A percentile compares a stretch with the other conserved stretches of the same genome.
Conservation (phyloP, 257 asterid species). For the Striga asiatica region DNA sequence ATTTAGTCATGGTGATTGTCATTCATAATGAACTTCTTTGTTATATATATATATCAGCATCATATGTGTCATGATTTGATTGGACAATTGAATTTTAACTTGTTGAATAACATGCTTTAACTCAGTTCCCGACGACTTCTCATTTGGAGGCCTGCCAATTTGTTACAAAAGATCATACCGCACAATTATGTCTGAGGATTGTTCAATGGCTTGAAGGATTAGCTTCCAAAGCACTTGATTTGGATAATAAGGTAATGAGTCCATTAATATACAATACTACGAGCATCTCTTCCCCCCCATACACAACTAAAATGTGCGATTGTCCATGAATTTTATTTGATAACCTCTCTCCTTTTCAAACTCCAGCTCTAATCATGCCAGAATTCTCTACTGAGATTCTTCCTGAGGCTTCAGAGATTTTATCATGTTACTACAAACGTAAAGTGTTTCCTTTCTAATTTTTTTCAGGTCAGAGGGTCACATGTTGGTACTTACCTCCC, state of each 20-base stretch:
- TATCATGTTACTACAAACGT: background rate
- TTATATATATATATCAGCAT: slow-evolving; percentile 1
- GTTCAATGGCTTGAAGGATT: slow-evolving; percentile 98
- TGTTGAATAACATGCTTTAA: slow-evolving; percentile 21
- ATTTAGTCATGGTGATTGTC: slow-evolving; percentile 57
- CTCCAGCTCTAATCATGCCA: background rate
- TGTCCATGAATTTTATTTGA: background rate
- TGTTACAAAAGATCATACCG: slow-evolving; percentile 59
- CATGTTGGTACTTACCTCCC: slow-evolving; percentile 93
- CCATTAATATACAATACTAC: background rate
- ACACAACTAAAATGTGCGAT: background rate
- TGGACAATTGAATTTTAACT: slow-evolving; percentile 4
- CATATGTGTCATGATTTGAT: slow-evolving; percentile 13
- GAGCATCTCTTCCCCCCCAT: slow-evolving; percentile 1
- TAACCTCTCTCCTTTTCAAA: background rate
- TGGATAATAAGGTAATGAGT: slow-evolving; percentile 65
- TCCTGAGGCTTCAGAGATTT: slow-evolving; percentile 5
- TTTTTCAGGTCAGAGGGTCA: slow-evolving; percentile 76
- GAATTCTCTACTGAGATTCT: background rate
- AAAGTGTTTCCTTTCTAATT: background rate
- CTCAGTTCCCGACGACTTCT: slow-evolving; percentile 82
- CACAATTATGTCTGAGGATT: slow-evolving; percentile 84
- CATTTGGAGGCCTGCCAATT: slow-evolving; percentile 90
- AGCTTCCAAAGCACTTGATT: slow-evolving; percentile 91
- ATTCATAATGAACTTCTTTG: slow-evolving; percentile 8